Conservation (phyloP, 1,139 yeast species). For the Debaryomycetaceae sp. region DNA sequence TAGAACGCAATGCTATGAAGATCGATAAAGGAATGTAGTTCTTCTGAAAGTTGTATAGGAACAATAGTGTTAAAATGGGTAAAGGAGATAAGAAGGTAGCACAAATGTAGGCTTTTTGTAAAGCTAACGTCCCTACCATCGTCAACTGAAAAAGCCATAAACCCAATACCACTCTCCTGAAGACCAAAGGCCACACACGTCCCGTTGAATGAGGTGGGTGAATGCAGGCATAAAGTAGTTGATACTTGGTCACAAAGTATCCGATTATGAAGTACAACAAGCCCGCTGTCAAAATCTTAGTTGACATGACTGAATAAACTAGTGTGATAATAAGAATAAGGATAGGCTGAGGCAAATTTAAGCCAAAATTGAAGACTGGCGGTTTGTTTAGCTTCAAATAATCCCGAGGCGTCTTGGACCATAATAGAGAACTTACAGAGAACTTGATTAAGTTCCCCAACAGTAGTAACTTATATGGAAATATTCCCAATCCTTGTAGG, state of each 20-base stretch:
- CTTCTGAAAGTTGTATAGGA: conserved; percentile 78
- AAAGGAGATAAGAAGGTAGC: conserved; percentile 73
- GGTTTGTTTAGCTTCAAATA: conserved; percentile 48
- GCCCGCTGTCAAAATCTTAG: conserved; percentile 64
- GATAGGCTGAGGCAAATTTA: conserved; percentile 64
- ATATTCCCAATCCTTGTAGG: conserved; percentile 81
- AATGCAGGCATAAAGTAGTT: conserved; percentile 60
- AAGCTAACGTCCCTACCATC: conserved; percentile 85
- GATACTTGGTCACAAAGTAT: conserved; percentile 63
- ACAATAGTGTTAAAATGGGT: conserved; percentile 63
- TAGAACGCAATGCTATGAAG: conserved; percentile 76
- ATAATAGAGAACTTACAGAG: conserved; percentile 49
- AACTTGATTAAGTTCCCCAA: conserved; percentile 62
- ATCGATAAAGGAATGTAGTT: conserved; percentile 76
- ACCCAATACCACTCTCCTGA: conserved; percentile 56
- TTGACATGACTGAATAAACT: conserved; percentile 61
- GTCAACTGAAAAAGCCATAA: conserved; percentile 72
- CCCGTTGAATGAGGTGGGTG: conserved; percentile 74
- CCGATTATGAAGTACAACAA: conserved; percentile 60
- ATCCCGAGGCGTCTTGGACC: conserved; percentile 59
- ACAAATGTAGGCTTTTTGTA: conserved; percentile 71
- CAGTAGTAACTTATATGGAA: conserved; percentile 68
- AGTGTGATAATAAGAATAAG: conserved; percentile 58
- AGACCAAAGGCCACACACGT: conserved; percentile 66
- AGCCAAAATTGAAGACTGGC: conserved; percentile 61